Percentiles rank a stretch among this genome's conserved stretches.
Evolutionary conservation across 78 protist genomes (phyloP).

Genomic region (Anaeramoeba ignava): DNA sequence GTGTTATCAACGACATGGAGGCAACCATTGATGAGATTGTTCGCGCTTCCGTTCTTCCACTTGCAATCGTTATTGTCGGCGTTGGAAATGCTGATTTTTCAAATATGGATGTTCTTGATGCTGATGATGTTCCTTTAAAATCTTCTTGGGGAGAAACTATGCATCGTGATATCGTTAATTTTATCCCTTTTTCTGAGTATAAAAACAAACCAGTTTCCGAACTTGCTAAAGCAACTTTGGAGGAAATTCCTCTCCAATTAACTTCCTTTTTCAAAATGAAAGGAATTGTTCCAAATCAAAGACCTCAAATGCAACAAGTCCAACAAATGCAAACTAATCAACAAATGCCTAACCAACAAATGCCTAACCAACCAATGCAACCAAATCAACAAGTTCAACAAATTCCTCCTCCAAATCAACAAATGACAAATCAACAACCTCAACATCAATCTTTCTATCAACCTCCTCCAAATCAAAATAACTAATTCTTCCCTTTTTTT

Average conservation of each 20-base stretch:
- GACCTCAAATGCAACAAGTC: background rate
- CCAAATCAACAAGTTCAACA: background rate
- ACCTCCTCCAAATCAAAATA: too few species aligned
- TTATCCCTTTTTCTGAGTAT: conserved; percentile 28
- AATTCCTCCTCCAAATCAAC: too few species aligned
- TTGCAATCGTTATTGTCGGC: conserved; percentile 35
- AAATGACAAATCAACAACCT: too few species aligned
- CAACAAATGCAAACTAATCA: background rate
- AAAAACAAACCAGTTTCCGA: background rate
- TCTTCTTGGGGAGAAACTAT: conserved; percentile 6
- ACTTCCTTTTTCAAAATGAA: conserved; percentile 19
- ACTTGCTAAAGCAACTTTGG: conserved; percentile 22
- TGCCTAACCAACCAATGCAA: background rate
- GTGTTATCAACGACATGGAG: conserved; percentile 14
- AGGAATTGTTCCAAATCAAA: conserved; percentile 22
- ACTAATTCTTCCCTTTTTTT: too few species aligned
- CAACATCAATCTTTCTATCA: too few species aligned
- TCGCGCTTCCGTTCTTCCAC: conserved; percentile 18
- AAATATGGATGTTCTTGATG: conserved; percentile 23
- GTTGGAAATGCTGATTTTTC: conserved; percentile 27
- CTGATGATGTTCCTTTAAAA: conserved; percentile 11
- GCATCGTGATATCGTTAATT: conserved; percentile 23
- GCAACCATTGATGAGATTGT: conserved; percentile 27
- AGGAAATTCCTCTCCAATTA: conserved; percentile 20
- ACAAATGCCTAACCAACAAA: background rate